These are phyloP conservation scores for Claviceps citrina DNA, from an alignment of 2,329 filamentous ascomycete species.

Conservation along the genomic window DNA sequence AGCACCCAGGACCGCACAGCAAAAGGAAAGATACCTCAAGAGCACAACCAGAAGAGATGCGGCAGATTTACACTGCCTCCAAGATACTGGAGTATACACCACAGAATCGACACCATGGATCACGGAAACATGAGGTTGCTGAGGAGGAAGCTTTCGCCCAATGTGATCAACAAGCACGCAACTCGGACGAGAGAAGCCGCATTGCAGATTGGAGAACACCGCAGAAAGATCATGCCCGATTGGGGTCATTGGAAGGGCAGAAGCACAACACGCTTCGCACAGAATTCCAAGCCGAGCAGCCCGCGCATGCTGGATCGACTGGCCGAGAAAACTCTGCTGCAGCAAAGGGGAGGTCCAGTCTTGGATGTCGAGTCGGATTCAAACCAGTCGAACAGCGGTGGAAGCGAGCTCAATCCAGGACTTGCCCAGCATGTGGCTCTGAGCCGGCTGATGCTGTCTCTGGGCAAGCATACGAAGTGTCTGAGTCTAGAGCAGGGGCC, in stretches of 20 bases:
- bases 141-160: not conserved
- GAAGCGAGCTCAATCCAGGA: not conserved
- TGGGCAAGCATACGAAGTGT: not conserved
- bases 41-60: not conserved
- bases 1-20: not conserved
- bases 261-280: conserved; percentile 8
- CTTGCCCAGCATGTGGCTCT: conserved; percentile 1
- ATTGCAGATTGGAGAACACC: not conserved
- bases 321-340: not conserved
- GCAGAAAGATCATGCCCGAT: conserved; percentile 1
- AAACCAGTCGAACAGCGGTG: not conserved
- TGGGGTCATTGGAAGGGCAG: conserved; percentile 7
- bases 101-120: not conserved
- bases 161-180: not conserved
- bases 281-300: not conserved
- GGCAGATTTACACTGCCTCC: not conserved
- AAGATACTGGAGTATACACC: not conserved
- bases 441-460: conserved; percentile 4
- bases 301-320: not conserved
- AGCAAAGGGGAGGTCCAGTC: not conserved
- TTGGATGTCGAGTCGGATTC: not conserved
- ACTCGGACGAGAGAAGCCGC: not conserved
- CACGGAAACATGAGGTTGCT: not conserved
- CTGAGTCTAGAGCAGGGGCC: not conserved
- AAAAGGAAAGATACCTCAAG: not conserved